phyloP scores from a whole-genome alignment of 2,329 filamentous ascomycete genomes.

The Zymoseptoria tritici region DNA sequence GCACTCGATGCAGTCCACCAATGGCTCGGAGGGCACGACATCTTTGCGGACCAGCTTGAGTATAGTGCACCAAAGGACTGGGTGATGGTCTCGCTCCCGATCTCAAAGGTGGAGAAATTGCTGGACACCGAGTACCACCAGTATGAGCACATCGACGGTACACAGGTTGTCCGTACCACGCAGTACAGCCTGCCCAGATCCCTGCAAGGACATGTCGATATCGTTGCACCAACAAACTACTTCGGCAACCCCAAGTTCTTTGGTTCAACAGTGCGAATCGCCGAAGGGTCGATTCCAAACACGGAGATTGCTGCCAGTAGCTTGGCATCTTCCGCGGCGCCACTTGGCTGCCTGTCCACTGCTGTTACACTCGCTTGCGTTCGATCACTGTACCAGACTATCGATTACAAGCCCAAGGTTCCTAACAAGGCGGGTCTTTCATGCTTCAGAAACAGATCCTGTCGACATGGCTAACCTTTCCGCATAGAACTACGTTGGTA shows the following conservation, averaged over 20 bases:
- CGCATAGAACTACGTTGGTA: neutral
- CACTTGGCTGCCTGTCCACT: neutral
- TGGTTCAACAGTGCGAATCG: slow-evolving; percentile 12
- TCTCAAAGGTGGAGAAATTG: neutral
- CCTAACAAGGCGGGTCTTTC: slow-evolving; percentile 14
- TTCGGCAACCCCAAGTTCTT: slow-evolving; percentile 1
- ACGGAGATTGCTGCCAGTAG: neutral
- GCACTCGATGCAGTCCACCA: slow-evolving; percentile 43
- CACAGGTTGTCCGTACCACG: neutral
- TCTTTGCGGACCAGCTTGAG: slow-evolving; percentile 7
- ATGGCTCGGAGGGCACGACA: slow-evolving; percentile 49
- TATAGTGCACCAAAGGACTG: slow-evolving; percentile 21
- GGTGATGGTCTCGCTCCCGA: neutral
- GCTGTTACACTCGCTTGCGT: slow-evolving; percentile 35
- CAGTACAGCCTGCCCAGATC: slow-evolving; percentile 1
- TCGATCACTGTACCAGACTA: neutral
- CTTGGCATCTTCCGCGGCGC: neutral
- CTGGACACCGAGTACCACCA: slow-evolving; percentile 2
- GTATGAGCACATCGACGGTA: slow-evolving; percentile 1
- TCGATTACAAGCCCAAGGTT: neutral
- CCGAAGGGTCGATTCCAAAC: slow-evolving; percentile 13
- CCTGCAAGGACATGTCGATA: neutral
- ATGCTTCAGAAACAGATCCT: neutral
- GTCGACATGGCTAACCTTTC: neutral
- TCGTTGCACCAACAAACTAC: slow-evolving; percentile 1